phyloP scores from a whole-genome alignment of 345 rosid genomes.

The Jatropha curcas region DNA sequence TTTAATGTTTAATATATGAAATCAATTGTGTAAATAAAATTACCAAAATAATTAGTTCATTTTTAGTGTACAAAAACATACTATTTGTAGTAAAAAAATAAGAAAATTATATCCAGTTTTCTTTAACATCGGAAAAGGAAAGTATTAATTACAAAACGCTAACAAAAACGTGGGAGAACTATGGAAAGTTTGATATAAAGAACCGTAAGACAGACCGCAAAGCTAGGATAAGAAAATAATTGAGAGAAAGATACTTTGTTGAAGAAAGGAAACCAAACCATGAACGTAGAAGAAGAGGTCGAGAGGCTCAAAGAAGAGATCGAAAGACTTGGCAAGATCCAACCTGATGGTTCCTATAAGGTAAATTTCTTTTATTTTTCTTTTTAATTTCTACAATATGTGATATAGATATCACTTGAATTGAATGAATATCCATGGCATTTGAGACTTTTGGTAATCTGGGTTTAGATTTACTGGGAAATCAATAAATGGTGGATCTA shows the following conservation, averaged over 20 bases:
- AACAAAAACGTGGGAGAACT: too few species aligned
- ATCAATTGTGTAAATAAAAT: too few species aligned
- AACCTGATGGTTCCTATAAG: constrained; percentile 91
- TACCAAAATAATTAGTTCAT: too few species aligned
- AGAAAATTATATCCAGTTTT: too few species aligned
- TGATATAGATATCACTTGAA: neutral
- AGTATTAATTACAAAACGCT: too few species aligned
- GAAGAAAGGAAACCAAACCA: constrained; percentile 24
- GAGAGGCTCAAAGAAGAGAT: constrained; percentile 81
- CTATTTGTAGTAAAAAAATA: too few species aligned
- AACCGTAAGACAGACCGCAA: neutral
- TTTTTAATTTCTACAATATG: neutral
- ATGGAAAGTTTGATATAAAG: neutral
- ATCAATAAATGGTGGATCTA: constrained; percentile 12
- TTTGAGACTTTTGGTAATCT: neutral
- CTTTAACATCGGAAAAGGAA: too few species aligned
- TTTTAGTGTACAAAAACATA: too few species aligned
- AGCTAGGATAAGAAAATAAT: neutral
- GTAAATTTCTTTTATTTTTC: constrained; percentile 26
- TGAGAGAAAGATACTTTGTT: neutral
- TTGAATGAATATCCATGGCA: neutral
- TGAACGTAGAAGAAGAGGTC: constrained; percentile 94
- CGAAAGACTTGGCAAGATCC: constrained; percentile 70
- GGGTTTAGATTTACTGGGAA: neutral
- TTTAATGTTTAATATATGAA: too few species aligned